These are phyloP conservation scores for Puccinia triticina DNA, from an alignment of 1,284 basidiomycete genomes.

Conservation along the genomic window DNA sequence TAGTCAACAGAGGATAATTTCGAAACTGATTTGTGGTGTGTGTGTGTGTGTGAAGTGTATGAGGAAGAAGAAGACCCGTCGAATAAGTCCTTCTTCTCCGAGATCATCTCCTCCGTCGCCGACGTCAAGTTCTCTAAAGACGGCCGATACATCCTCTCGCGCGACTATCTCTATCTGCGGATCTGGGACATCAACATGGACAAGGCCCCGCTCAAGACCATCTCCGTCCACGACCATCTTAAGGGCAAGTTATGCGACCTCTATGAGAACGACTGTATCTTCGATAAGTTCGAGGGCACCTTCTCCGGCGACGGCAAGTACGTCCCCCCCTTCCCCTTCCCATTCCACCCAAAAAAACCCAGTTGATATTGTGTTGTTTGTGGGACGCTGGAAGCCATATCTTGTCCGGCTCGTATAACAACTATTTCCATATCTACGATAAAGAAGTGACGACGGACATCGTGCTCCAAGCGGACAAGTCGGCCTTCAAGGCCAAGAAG, in stretches of 20 bases:
- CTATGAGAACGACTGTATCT: slow-evolving; percentile 99
- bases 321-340: slow-evolving; percentile 60
- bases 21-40: slow-evolving; percentile 49
- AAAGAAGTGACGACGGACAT: slow-evolving; percentile 85
- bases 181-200: slow-evolving; percentile 99
- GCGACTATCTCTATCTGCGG: slow-evolving; percentile 96
- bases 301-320: slow-evolving; percentile 94
- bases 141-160: slow-evolving; percentile 92
- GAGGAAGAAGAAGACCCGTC: slow-evolving; percentile 98
- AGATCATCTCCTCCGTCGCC: slow-evolving; percentile 99
- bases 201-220: slow-evolving; percentile 91
- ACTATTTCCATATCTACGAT: slow-evolving; percentile 99
- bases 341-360: neutral
- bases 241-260: slow-evolving; percentile 96
- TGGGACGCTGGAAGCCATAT: slow-evolving; percentile 72
- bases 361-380: neutral
- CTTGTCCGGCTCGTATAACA: slow-evolving; percentile 97
- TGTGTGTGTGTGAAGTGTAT: slow-evolving; percentile 69
- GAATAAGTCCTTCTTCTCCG: slow-evolving; percentile 98
- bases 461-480: slow-evolving; percentile 97
- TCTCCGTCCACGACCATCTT: slow-evolving; percentile 97
- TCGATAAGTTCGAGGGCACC: slow-evolving; percentile 98
- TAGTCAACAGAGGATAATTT: neutral
- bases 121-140: slow-evolving; percentile 99
- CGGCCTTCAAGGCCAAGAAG: slow-evolving; percentile 99